Evolutionary conservation across 2,329 filamentous ascomycete genomes (phyloP), one percentile per base, ranked within the genome.

Genomic region (Trichoderma asperellum): DNA sequence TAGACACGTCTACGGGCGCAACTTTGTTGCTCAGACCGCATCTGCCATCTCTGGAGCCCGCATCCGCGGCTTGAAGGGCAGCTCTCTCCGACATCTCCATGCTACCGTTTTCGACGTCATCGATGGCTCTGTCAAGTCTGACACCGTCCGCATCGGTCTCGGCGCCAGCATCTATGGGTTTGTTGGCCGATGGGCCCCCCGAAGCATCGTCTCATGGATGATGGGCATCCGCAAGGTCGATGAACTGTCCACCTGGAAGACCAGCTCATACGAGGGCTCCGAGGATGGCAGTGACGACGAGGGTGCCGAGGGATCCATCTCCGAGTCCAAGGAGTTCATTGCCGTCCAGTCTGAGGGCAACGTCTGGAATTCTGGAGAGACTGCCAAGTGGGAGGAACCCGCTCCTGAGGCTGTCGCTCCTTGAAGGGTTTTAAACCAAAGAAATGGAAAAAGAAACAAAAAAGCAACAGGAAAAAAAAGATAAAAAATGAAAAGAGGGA

Each of bases 81-180:
- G 89, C 71, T 89, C 91, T 4, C 84, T 97, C 57, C 86, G 92
- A 37, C 89, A 92, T 72, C 85, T 99, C 67, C 92, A 98, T 80
- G 91, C 93, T 76, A 90, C 92, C 2, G 91, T 99, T 11, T 96
- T 97, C 77, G 95, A 98, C 77, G 92, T 96, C 40, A 87, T 98
- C 67, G 90, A 92, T 72, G 86, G 88, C 55, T 87, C 84, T 21
- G 83, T 87, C 73, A 87, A 85, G 32, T 84, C 83, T 58, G 83
- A 87, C 43, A 87, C 92, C 1, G 87, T 95, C 72, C 90, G 92
- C 69, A 91, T 97, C 18, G 96, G 96, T 0, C 88, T 94, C 63
- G 96, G 96, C 7, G 93, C 93, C 62, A 85, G 91, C 68, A 85
- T 94, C 0, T 98, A 98, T 79, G 92, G 92, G 49, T 85, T 97